Evolutionary conservation across 164 flowering plant genomes (phyloP), one percentile per base, ranked within the genome.

Genomic region (Piper betle): DNA sequence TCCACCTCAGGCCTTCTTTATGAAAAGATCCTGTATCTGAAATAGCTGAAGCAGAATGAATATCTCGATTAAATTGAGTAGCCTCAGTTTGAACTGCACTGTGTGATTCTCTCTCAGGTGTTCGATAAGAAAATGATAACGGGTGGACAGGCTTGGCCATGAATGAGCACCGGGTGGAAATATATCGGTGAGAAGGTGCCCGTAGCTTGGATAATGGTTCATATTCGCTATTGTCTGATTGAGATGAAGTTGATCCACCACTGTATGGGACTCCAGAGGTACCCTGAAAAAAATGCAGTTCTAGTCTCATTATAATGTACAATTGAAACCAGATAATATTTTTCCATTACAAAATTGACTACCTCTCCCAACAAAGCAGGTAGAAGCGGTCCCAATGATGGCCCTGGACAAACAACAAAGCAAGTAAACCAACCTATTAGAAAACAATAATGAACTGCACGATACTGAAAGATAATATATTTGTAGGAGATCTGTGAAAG

Each of bases 81-180:
- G 12, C 15, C 15, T 46, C 59, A 56, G 66, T 18, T 52, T 66
- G 25, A 19, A 68, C 42, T 62, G 66, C 52, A 56, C 70, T 73
- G 53, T 66, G 68, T 63, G 62, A 64, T 64, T 80, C 88, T 69
- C 72, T 69, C 10, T 69, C 60, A 8, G 74, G 64, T 59, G 68
- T 55, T 46, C 67, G 74, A 38, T 62, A 68, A 3, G 79, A 78
- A 68, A 82, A 71, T 40, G 84, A 79, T 57, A 86, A 64, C 11
- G 97, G 97, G 54, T 91, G 85, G 58, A 88, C 75, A 17, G 97
- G 83, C 63, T 91, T 91, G 38, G 97, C 82, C 82, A 83, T 78
- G 62, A 86, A 88, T 61, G 80, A 86, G 54, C 84, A 77, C 39
- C 85, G 84, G 58, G 71, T 79, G 18, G 93, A 66, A 62, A 79